Conservation (phyloP, 495 filamentous ascomycete genomes). For the Oidiodendron maius region DNA sequence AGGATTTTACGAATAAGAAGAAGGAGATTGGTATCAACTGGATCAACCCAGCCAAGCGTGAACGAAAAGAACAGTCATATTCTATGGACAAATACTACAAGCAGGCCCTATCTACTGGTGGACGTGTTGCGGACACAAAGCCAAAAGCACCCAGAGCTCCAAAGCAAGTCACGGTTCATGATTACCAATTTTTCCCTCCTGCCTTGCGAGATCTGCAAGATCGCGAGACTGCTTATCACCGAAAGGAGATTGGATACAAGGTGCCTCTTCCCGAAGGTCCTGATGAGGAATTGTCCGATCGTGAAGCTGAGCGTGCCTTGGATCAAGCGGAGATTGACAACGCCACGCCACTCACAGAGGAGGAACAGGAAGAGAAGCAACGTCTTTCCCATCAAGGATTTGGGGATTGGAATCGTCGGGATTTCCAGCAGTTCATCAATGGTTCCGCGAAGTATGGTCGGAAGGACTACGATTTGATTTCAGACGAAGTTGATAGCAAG, state of each 20-base stretch:
- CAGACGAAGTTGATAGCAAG: conserved; percentile 89
- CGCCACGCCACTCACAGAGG: conserved; percentile 80
- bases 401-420: conserved; percentile 87
- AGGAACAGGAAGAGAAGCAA: conserved; percentile 81
- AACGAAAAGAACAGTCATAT: conserved; percentile 96
- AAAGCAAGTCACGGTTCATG: conserved; percentile 85
- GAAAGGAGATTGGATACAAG: conserved; percentile 93
- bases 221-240: conserved; percentile 90
- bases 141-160: conserved; percentile 94
- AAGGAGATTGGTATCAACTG: conserved; percentile 93
- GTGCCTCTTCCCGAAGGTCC: conserved; percentile 76
- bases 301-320: conserved; percentile 79
- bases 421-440: conserved; percentile 98
- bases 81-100: conserved; percentile 99
- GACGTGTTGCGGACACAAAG: conserved; percentile 79
- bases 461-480: conserved; percentile 73
- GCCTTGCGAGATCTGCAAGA: conserved; percentile 85
- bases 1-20: conserved; percentile 86
- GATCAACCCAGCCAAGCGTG: conserved; percentile 98
- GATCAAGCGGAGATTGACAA: conserved; percentile 93
- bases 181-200: conserved; percentile 94
- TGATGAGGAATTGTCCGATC: conserved; percentile 75
- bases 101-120: conserved; percentile 79
- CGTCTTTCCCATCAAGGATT: conserved; percentile 79
- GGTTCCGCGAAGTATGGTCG: conserved; percentile 90